These are phyloP conservation scores for Phaeophleospora eucalypticola DNA, from an alignment of 2,329 filamentous ascomycete genomes.

Conservation along the genomic window DNA sequence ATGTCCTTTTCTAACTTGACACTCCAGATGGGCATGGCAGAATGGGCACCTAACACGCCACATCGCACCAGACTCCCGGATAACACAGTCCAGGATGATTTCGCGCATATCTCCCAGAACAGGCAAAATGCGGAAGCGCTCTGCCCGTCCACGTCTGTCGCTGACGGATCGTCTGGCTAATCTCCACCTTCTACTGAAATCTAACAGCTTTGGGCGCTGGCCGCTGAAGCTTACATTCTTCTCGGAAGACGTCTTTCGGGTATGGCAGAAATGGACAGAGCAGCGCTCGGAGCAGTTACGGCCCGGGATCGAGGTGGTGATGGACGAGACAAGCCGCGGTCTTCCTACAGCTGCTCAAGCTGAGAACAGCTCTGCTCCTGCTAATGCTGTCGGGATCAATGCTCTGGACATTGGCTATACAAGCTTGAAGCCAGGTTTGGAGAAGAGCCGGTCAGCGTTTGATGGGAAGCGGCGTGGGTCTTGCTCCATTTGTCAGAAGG, in stretches of 20 bases:
- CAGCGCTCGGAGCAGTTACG: conserved; percentile 48
- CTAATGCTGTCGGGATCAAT: conserved; percentile 33
- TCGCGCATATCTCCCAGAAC: conserved; percentile 35
- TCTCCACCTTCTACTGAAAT: conserved; percentile 72
- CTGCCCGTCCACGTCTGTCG: conserved; percentile 55
- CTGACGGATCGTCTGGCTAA: conserved; percentile 71
- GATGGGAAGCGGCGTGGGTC: conserved; percentile 32
- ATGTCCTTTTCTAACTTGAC: not conserved
- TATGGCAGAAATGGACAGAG: conserved; percentile 62
- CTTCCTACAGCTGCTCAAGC: conserved; percentile 16
- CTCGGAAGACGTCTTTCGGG: conserved; percentile 60
- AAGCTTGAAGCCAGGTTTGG: conserved; percentile 46
- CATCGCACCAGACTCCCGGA: conserved; percentile 62
- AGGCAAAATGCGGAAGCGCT: conserved; percentile 44
- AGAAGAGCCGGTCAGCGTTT: conserved; percentile 48
- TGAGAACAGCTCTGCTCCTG: conserved; percentile 14
- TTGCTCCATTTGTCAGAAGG: conserved; percentile 50
- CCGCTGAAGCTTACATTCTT: conserved; percentile 81
- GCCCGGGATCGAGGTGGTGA: conserved; percentile 45
- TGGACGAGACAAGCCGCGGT: conserved; percentile 17
- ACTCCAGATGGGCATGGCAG: conserved; percentile 78
- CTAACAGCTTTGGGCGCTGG: conserved; percentile 77
- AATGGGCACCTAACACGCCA: conserved; percentile 79
- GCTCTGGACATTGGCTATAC: conserved; percentile 53
- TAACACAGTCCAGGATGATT: conserved; percentile 45